Percentiles rank a stretch among this genome's conserved stretches.
phyloP scores from a whole-genome alignment of 768 basidiomycete species.

The Sporobolomyces pararoseus region DNA sequence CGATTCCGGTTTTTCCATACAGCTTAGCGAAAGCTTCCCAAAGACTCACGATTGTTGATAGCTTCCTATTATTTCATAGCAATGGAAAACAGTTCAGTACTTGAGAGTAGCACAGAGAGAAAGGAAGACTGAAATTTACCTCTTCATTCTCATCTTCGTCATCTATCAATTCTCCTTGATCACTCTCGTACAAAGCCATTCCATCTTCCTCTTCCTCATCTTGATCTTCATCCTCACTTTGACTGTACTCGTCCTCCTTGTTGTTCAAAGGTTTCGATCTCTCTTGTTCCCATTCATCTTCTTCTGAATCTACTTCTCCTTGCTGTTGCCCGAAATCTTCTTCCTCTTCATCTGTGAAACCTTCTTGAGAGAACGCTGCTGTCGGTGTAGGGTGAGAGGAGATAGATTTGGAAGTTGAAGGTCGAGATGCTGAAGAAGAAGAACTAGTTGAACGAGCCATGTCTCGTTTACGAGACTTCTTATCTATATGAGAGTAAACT shows the following conservation, averaged over 20 bases:
- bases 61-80: neutral
- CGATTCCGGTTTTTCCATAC: too few species aligned
- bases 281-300: conserved; percentile 31
- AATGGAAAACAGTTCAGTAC: neutral
- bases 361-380: conserved; percentile 1
- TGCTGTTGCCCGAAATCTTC: neutral
- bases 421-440: neutral
- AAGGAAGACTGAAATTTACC: conserved; percentile 8
- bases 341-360: conserved; percentile 2
- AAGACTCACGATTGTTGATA: conserved; percentile 22
- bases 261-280: neutral
- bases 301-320: conserved; percentile 25
- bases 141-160: conserved; percentile 31
- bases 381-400: neutral
- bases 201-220: conserved; percentile 28
- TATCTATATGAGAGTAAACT: too few species aligned
- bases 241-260: conserved; percentile 23
- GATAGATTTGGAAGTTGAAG: neutral
- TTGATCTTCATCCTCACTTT: conserved; percentile 11
- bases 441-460: neutral
- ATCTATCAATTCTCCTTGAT: conserved; percentile 29
- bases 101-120: too few species aligned
- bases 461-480: too few species aligned
- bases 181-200: conserved; percentile 32
- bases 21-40: too few species aligned